Base-by-base conservation (phyloP, 2,329 filamentous ascomycete genomes). In the Exophiala xenobiotica region DNA sequence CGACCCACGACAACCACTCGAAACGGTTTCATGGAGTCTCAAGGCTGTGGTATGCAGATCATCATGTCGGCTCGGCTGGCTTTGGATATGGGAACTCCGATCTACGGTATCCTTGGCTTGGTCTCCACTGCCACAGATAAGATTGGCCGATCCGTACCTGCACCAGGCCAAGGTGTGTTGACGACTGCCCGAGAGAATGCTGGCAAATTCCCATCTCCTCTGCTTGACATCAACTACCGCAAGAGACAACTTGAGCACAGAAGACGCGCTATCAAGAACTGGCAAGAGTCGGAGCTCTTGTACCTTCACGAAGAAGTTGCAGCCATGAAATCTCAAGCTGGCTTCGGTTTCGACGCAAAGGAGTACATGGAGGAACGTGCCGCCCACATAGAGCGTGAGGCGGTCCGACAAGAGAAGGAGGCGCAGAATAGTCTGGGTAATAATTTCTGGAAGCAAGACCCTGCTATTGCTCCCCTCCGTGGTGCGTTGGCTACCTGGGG, bases 11-110 rank as follows among this genome's bases (percentile, higher is more conserved):
- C 93, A 38, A 99, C 93, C 2, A 99, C 93, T 57, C 83, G 93
- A 73, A 93, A 91, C 65, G 93, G 93, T 45, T 99, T 99, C 79
- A 97, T 99, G 93, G 93, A 99, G 74, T 96, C 95, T 2, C 93
- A 99, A 74, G 93, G 93, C 67, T 95, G 90, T 65, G 93, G 95
- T 86, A 86, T 99, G 71, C 93, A 99, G 74, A 81, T 99, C 66
- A 92, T 99, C 73, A 99, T 99, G 93, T 95, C 89, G 58, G 93
- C 92, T 49, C 88, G 88, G 76, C 85, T 99, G 60, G 93, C 93
- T 37, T 77, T 99, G 48, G 93, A 99, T 59, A 99, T 99, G 93
- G 93, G 93, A 71, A 90, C 99, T 20, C 93, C 93, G 9, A 97
- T 99, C 66, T 90, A 99, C 67, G 92, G 92, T 79, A 83, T 99